Base-by-base conservation (phyloP, 2,329 filamentous ascomycete genomes). In the Dichotomopilus funicola region DNA sequence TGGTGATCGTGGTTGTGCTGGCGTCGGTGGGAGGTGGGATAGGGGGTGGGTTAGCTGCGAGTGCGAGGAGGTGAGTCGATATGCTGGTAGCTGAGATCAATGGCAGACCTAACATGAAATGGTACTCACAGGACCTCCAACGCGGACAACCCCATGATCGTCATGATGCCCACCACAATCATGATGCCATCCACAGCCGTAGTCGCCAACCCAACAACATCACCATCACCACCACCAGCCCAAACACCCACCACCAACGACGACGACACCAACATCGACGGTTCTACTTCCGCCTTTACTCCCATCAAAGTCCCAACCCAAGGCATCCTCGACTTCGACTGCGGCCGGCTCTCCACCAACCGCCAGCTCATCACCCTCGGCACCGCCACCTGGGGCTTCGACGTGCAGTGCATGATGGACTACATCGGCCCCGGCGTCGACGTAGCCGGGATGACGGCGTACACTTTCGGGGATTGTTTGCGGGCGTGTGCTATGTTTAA, bases 401-500 rank as follows among this genome's bases (percentile, higher is more conserved):
- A 56, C 44, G 56, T 60, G 13, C 34, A 43, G 27, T 60, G 56
- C 48, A 58, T 58, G 48, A 53, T 53, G 50, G 48, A 54, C 33
- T 50, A 51, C n/a, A 6, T 36, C 8, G 53, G 53, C 8, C 47
- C 33, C 0, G 44, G 40, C 4, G 51, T 58, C 9, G 55, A 60
- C 43, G 8, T 60, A 7, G 52, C 53, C 5, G 55, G 48, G n/a
- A 58, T 52, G 41, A 58, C 56, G 13, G 43, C 49, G 27, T 60
- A 60, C 44, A 34, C 51, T 3, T 60, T 60, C 38, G 55, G 52
- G n/a, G 58, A 56, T 37, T 60, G 58, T 35, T 47, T 60, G 34
- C 10, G 7, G 6, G 54, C 59, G 5, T 61, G 59, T 41, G 57
- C 54, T 31, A 51, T 57, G 36, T 53, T 55, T 43, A 61, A 61